These are phyloP conservation scores for Podospora tetraspora DNA, from an alignment of 495 filamentous ascomycete genomes.

Conservation along the genomic window DNA sequence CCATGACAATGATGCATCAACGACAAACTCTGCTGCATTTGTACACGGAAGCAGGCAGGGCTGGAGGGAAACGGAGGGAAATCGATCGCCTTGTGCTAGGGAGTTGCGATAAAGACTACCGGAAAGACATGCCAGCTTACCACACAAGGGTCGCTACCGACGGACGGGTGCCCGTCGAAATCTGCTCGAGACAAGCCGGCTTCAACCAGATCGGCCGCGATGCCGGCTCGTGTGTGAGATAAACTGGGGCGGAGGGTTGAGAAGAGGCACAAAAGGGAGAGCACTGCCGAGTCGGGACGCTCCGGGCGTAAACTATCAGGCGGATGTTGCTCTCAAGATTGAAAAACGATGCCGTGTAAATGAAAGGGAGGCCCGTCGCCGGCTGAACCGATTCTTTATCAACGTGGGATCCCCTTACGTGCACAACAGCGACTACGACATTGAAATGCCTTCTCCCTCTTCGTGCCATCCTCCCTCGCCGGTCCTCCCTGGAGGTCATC, in stretches of 20 bases:
- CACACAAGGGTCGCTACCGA: conserved; percentile 4
- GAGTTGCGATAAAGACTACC: conserved; percentile 1
- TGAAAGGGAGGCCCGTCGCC: not conserved
- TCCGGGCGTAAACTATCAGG: conserved; percentile 1
- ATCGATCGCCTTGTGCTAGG: conserved; percentile 8
- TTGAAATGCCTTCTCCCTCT: not conserved
- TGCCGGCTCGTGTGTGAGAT: conserved; percentile 19
- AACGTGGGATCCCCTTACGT: not conserved
- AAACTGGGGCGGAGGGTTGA: conserved; percentile 19
- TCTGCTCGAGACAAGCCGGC: not conserved
- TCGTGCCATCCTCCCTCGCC: not conserved
- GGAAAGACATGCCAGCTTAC: conserved; percentile 4
- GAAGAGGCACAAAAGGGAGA: conserved; percentile 14
- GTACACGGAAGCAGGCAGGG: not conserved
- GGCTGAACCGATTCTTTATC: not conserved
- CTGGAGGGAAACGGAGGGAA: not conserved
- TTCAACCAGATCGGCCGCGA: not conserved
- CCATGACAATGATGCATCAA: not conserved
- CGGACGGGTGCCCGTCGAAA: conserved; percentile 6
- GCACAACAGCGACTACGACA: not conserved
- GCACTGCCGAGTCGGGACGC: conserved; percentile 22
- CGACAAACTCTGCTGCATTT: not conserved
- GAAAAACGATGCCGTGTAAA: not conserved
- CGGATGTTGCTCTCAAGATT: not conserved
- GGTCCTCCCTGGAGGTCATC: conserved; percentile 3